Evolutionary conservation across 2,329 filamentous ascomycete genomes (phyloP), one percentile per base, ranked within the genome.

Genomic region (Blumeriella jaapii): DNA sequence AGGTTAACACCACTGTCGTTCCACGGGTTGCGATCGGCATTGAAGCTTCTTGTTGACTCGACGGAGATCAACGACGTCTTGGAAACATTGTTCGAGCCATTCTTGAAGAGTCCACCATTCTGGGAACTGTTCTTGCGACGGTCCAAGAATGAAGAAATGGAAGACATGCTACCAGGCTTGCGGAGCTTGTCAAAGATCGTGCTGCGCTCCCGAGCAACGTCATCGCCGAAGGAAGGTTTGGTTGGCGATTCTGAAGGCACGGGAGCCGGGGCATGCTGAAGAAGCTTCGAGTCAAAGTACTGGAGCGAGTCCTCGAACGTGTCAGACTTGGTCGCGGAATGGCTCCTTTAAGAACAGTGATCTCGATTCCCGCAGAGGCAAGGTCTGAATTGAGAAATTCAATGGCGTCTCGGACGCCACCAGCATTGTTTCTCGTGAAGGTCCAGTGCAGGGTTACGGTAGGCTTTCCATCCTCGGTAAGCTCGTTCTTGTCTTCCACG

Each of bases 1-100:
- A 95, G 75, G 58, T 95, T 95, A 56, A 95, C 86, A 52, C 87
- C 89, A 55, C 85, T 93, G 59, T 96, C 89, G 59, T 95, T 95
- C 89, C 89, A 96, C 43, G 87, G 87, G 62, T 95, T 94, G 60
- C 87, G 82, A 60, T 94, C 93, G 49, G 85, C 85, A 45, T 78
- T 78, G 59, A 79, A 78, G 64, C 86, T 94, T 56, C 89, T 82
- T 22, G 86, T 86, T 31, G 87, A 95, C 62, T 96, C 89, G 59
- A 95, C 87, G 44, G 86, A 94, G 50, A 93, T 87, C 49, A 96
- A 76, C 20, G 89, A 95, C 31, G 89, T 91, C 64, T 93, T 95
- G 47, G 89, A 95, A 36, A 83, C 82, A 53, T 89, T 89, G 64
- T 67, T 82, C 15, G 82, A 87, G 41, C 87, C 87, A 49, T 81